Base-by-base conservation (phyloP, 192 early-diverging fungal genomes). In the Podila verticillata region DNA sequence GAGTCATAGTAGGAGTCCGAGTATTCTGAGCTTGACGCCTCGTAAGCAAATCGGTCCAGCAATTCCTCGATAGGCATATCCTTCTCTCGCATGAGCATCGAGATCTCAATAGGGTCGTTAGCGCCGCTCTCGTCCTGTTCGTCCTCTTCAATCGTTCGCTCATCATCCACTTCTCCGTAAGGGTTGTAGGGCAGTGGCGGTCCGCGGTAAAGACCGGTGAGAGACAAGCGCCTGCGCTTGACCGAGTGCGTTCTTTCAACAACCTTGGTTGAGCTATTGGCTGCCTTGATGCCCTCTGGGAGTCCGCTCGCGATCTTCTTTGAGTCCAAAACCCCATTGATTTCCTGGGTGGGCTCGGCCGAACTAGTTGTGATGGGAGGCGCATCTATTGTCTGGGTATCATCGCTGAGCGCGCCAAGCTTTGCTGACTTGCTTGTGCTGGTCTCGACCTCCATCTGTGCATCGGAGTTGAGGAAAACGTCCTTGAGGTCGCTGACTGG, bases 1-100 rank as follows among this genome's bases (percentile, higher is more conserved):
- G 75, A 79, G 31, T 72, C 75, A 34, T 79, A 79, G 31, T 67
- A 72, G 1, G 75, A 79, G 31, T 79, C 75, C 19, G 75, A 79
- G 19, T 79, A 72, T 32, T 79, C 75, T 1, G 75, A 79, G 59
- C 75, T 79, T n/a, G 65, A 63, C 5, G 58, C 63, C 48, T 79
- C 75, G 36, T 79, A 79, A 5, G 34, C 60, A 61, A 85, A 85
- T 44, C 64, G 68, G 10, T 81, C 78, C 20, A 89, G 68, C 7
- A 89, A 61, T 24, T 79, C 64, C 26, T 82, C 83, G 49, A 87
- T 84, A 1, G 85, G 73, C 54, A 87, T 68, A 24, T 84, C 73
- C 57, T 69, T 68, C 34, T 81, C 63, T n/a, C 48, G 56, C 24
- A 77, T 62, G 20, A 72, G 32, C 26, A 19, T 67, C 19, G 44